Evolutionary conservation across 306 rosid species (phyloP), one percentile per base, ranked within the genome.

Genomic region (Hippophae gyantsensis): DNA sequence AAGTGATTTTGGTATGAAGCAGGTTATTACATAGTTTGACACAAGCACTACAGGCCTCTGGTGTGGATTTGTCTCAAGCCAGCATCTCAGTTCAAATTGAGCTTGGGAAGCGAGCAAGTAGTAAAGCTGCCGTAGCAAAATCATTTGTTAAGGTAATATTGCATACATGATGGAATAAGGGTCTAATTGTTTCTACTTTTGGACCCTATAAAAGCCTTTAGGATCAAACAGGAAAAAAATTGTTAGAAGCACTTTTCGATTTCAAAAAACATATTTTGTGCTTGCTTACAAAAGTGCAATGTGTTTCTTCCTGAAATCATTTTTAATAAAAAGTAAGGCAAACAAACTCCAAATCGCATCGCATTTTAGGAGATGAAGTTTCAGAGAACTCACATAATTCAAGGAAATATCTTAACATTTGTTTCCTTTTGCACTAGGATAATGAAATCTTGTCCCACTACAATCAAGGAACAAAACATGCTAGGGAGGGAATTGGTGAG

Each of bases 61-160:
- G 99, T 38, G 99, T 93, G 81, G 97, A 93, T 82, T 78, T 93
- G 76, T 83, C 97, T 62, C 88, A 82, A 69, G 90, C 99, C 61
- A 86, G 85, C 61, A 86, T 93, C 73, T 88, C 99, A 3, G 99
- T 93, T 65, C 94, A 93, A 81, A 85, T 93, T 73, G 87, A 88
- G 67, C 95, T 93, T 47, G 89, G 88, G 14, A 86, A 82, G 70
- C 89, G 71, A 79, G 72, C 85, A 51, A 78, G 48, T 49, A 57
- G 61, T 60, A 69, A 76, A 63, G 63, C 77, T 52, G 49, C 67
- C 56, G 60, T 71, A 56, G 74, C 88, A n/a, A 48, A 72, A 57
- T 59, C 89, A 44, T 74, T 62, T 27, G 38, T 68, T 25, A 84
- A 85, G 92, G 96, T 88, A 86, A 41, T 60, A 13, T 54, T 69